Evolutionary conservation across 2,329 filamentous ascomycete species (phyloP).

Genomic region (Sclerotinia trifoliorum): DNA sequence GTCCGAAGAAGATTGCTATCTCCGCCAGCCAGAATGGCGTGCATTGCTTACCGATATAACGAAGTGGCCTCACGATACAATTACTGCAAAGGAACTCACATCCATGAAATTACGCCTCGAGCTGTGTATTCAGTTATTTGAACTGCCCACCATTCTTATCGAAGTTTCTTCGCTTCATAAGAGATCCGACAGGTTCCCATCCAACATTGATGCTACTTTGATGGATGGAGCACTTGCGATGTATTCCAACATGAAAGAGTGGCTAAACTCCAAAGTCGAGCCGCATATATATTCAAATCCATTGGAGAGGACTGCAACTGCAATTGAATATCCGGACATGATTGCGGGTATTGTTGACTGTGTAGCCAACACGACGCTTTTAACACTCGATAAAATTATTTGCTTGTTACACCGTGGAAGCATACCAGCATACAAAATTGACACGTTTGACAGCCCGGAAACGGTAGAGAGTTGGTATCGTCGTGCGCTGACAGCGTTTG

Average conservation of each 20-base stretch:
- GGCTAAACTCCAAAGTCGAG: not conserved
- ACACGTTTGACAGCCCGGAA: not conserved
- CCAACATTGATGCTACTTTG: not conserved
- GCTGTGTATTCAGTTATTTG: not conserved
- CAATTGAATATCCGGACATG: not conserved
- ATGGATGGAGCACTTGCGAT: not conserved
- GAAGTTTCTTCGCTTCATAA: not conserved
- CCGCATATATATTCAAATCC: not conserved
- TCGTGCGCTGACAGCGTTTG: slow-evolving; percentile 6
- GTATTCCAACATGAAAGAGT: not conserved
- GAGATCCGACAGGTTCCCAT: not conserved
- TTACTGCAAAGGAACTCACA: not conserved
- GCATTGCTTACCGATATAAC: not conserved
- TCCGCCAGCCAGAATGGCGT: slow-evolving; percentile 19
- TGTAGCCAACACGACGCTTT: slow-evolving; percentile 5
- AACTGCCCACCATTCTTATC: slow-evolving; percentile 2
- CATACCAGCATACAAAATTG: not conserved
- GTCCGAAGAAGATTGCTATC: slow-evolving; percentile 17
- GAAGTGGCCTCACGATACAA: not conserved
- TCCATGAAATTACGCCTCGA: slow-evolving; percentile 6
- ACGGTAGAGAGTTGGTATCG: slow-evolving; percentile 4
- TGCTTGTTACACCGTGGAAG: slow-evolving; percentile 7
- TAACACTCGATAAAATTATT: slow-evolving; percentile 9
- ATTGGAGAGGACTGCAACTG: too few relatives aligned
- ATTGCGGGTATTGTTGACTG: slow-evolving; percentile 16